These are phyloP conservation scores for Hevea brasiliensis DNA, from an alignment of 345 rosid genomes.

Conservation along the genomic window DNA sequence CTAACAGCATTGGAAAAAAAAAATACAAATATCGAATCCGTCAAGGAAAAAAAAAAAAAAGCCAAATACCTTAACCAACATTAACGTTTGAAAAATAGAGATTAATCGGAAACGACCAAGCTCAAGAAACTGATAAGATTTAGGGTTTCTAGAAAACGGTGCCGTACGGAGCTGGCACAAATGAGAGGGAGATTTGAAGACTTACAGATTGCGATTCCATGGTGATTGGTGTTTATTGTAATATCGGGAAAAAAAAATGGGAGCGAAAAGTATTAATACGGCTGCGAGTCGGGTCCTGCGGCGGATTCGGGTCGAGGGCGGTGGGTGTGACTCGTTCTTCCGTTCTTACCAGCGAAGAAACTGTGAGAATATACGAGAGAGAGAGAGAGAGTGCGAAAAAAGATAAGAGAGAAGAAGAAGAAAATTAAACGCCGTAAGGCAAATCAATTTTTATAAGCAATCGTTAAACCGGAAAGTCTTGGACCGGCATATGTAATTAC, in stretches of 20 bases:
- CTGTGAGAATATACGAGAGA: slow-evolving; percentile 21
- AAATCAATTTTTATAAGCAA: slow-evolving; percentile 12
- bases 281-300: neutral
- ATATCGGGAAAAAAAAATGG: neutral
- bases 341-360: slow-evolving; percentile 37
- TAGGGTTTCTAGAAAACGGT: slow-evolving; percentile 16
- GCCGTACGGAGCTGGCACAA: slow-evolving; percentile 19
- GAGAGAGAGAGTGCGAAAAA: slow-evolving; percentile 8
- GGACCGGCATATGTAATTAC: neutral
- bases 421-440: slow-evolving; percentile 9
- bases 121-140: slow-evolving; percentile 14
- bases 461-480: neutral
- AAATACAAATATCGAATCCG: neutral
- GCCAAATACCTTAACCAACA: slow-evolving; percentile 26
- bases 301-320: slow-evolving; percentile 40
- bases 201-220: slow-evolving; percentile 50
- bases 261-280: neutral
- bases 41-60: slow-evolving; percentile 10
- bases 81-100: neutral
- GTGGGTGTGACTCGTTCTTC: slow-evolving; percentile 4
- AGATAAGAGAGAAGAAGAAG: slow-evolving; percentile 34
- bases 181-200: slow-evolving; percentile 17
- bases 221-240: slow-evolving; percentile 9
- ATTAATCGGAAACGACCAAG: neutral
- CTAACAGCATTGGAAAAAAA: slow-evolving; percentile 23